Base-by-base conservation (phyloP, 176 grass and related monocot genomes). In the Oryza meyeriana region DNA sequence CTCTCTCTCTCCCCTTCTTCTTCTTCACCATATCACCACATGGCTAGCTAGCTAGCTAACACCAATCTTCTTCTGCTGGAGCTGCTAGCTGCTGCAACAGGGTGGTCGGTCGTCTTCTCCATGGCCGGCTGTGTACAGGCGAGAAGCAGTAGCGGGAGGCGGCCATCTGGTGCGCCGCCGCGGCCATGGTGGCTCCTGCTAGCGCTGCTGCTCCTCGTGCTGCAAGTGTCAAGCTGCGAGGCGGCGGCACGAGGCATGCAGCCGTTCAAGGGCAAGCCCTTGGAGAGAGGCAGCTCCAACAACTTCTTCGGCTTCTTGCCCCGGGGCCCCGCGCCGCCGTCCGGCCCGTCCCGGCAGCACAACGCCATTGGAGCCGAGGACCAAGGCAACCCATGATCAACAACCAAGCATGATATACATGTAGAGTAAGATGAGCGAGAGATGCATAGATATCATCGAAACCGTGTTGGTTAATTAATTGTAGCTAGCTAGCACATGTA, bases 341-440 rank as follows among this genome's bases (percentile, higher is more conserved):
- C 94, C 0, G 94, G 89, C 11, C 91, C 94, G 16, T 97, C 94
- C 1, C 79, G 83, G 87, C 91, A 90, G 83, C 94, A 97, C 86
- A 92, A 97, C 80, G 90, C 94, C 80, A 88, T 97, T 61, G 94
- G 94, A 30, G 67, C 82, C 28, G 10, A 79, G 73, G 86, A 71
- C 47, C 73, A 78, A 8, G 64, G 16, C 22, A 64, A 66, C 14
- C 91, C 87, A 2, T 77, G 81, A 90, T 12, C 64, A 61, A 20
- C 45, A 16, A 48, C 45, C 45, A 4, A 11, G 42, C 45, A 6
- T 42, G 7, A 41, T 40, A 45, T 16, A 16, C 42, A 45, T 45
- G 13, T 45, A 48, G 45, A 20, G 52, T 38, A 32, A 20, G 27
- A 69, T 79, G 28, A 48, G 45, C 10, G 52, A 61, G 50, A 20